A percentile compares a stretch with the other conserved stretches of the same genome.
Evolutionary conservation across 148 eudicot species (phyloP).

Genomic region (Camellia lanceoleosa): DNA sequence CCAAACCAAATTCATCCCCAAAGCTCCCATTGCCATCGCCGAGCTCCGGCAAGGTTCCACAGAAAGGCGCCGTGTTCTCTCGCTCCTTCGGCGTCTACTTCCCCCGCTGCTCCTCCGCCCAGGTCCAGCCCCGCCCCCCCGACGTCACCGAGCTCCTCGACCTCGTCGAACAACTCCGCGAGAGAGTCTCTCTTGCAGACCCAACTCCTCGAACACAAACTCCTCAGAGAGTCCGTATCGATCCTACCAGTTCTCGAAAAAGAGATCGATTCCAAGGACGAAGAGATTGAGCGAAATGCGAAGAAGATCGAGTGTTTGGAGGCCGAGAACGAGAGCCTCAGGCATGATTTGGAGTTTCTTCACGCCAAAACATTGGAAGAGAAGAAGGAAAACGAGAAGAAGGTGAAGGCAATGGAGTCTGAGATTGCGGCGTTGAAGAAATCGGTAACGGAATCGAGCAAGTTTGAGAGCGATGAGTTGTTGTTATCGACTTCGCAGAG

Average conservation of each 20-base stretch:
- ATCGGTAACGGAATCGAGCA: conserved; percentile 15
- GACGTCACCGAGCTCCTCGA: conserved; percentile 69
- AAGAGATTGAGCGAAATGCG: conserved; percentile 23
- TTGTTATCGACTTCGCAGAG: conserved; percentile 45
- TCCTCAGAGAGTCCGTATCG: conserved; percentile 59
- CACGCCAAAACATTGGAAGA: conserved; percentile 38
- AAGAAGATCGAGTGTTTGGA: conserved; percentile 44
- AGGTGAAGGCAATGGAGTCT: conserved; percentile 25
- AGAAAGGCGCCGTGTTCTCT: conserved; percentile 44
- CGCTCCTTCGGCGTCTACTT: conserved; percentile 78
- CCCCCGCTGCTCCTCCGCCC: conserved; percentile 77
- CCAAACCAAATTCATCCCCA: conserved; percentile 24
- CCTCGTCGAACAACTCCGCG: conserved; percentile 71
- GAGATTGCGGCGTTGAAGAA: conserved; percentile 37
- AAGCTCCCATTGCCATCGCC: conserved; percentile 32
- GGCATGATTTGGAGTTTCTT: conserved; percentile 48
- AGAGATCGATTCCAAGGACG: conserved; percentile 45
- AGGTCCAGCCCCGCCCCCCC: conserved; percentile 88
- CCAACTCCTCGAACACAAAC: conserved; percentile 69
- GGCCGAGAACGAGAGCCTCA: conserved; percentile 48
- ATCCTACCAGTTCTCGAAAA: conserved; percentile 68
- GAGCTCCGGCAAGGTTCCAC: conserved; percentile 25
- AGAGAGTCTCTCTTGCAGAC: conserved; percentile 62
- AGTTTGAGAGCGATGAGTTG: conserved; percentile 33
- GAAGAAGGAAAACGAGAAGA: conserved; percentile 37